Conservation (phyloP, 2,329 filamentous ascomycete genomes). For the Sporothrix globosa region DNA sequence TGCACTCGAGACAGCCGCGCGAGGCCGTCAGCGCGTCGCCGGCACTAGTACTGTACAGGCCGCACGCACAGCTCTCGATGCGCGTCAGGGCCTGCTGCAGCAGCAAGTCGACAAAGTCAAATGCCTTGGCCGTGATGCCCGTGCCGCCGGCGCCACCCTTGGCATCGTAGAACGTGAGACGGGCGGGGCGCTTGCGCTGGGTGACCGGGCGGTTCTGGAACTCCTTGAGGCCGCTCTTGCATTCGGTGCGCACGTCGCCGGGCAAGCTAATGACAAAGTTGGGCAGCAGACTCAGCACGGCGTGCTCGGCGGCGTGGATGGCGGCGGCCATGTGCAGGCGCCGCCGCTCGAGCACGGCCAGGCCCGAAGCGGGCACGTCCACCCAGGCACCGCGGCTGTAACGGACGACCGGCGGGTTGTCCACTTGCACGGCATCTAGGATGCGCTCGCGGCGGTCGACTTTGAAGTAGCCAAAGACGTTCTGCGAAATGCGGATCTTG, state of each 20-base stretch:
- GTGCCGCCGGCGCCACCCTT: constrained; percentile 83
- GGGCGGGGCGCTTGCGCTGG: constrained; percentile 77
- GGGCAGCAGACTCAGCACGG: constrained; percentile 81
- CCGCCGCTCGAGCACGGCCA: constrained; percentile 74
- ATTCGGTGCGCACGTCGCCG: constrained; percentile 91
- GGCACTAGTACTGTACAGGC: constrained; percentile 62
- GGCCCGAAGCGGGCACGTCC: constrained; percentile 77
- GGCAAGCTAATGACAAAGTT: constrained; percentile 89
- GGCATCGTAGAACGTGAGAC: constrained; percentile 92
- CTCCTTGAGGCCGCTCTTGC: constrained; percentile 86
- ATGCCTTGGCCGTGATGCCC: constrained; percentile 89
- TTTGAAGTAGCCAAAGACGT: constrained; percentile 97
- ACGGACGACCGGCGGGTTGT: constrained; percentile 87
- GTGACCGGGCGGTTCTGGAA: constrained; percentile 67
- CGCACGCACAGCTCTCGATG: constrained; percentile 71
- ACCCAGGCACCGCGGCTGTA: constrained; percentile 93
- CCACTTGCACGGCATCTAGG: constrained; percentile 87
- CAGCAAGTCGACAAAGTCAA: constrained; percentile 84
- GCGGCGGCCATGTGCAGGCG: constrained; percentile 81
- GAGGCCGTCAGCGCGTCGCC: constrained; percentile 64
- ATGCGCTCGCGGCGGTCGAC: constrained; percentile 84
- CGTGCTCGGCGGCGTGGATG: constrained; percentile 94
- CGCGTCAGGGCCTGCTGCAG: constrained; percentile 75
- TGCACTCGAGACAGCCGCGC: constrained; percentile 95
- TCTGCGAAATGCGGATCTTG: constrained; percentile 79